Percentiles rank a stretch among this genome's conserved stretches.
Conservation (phyloP, 176 grass and related monocot species). For the Zoysia japonica region DNA sequence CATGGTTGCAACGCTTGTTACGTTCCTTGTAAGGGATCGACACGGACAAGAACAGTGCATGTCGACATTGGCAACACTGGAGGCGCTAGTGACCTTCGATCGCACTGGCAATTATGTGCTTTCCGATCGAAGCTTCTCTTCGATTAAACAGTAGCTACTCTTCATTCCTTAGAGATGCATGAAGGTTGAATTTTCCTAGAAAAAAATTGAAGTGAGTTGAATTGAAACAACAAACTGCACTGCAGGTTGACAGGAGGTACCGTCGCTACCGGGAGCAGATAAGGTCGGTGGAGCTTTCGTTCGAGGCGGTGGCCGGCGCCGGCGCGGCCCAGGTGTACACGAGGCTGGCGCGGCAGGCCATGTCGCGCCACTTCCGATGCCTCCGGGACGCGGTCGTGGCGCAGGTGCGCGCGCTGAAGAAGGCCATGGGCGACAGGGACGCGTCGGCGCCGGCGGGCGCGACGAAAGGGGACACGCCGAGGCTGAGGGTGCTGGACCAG, state of each 20-base stretch:
- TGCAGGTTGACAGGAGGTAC: constrained; percentile 73
- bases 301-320: constrained; percentile 52
- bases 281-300: constrained; percentile 40
- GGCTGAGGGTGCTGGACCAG: constrained; percentile 63
- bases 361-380: constrained; percentile 84
- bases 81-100: not conserved
- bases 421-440: constrained; percentile 40
- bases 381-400: constrained; percentile 49
- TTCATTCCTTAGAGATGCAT: too few species aligned
- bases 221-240: too few species aligned
- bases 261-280: constrained; percentile 66
- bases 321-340: constrained; percentile 59
- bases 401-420: constrained; percentile 42
- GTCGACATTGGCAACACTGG: constrained; percentile 34
- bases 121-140: constrained; percentile 10
- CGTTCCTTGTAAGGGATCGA: constrained; percentile 3
- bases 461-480: constrained; percentile 58
- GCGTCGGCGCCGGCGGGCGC: not conserved
- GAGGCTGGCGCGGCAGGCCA: constrained; percentile 60
- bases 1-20: constrained; percentile 4
- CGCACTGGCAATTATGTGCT: not conserved
- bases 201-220: too few species aligned
- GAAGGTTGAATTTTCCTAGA: too few species aligned
- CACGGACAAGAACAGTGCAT: constrained; percentile 1
- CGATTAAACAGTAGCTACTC: not conserved